Conservation (phyloP, 371 early-diverging fungal genomes). For the Apophysomyces ossiformis region DNA sequence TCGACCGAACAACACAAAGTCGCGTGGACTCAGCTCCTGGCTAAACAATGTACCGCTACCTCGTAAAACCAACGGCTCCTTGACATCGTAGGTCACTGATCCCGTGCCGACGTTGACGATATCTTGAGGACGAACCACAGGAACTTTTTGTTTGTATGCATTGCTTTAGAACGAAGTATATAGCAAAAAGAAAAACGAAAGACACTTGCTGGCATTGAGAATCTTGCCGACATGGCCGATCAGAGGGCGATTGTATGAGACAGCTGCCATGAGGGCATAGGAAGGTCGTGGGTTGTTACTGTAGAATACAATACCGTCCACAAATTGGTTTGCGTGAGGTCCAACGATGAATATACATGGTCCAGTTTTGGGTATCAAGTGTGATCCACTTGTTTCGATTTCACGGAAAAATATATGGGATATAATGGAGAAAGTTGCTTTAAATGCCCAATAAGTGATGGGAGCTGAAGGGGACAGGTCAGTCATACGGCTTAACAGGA, state of each 20-base stretch:
- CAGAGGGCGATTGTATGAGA: slow-evolving; percentile 78
- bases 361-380: slow-evolving; percentile 82
- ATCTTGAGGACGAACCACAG: slow-evolving; percentile 94
- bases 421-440: slow-evolving; percentile 51
- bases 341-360: slow-evolving; percentile 95
- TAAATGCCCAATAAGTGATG: slow-evolving; percentile 44
- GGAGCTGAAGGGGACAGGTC: neutral
- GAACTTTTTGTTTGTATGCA: slow-evolving; percentile 58
- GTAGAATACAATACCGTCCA: slow-evolving; percentile 88
- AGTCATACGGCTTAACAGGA: neutral
- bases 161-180: neutral
- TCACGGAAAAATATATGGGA: slow-evolving; percentile 89
- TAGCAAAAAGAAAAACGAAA: neutral
- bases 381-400: slow-evolving; percentile 82
- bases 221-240: slow-evolving; percentile 85
- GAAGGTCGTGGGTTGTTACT: slow-evolving; percentile 78
- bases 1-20: slow-evolving; percentile 65
- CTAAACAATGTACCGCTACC: slow-evolving; percentile 79
- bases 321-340: slow-evolving; percentile 97
- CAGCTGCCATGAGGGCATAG: slow-evolving; percentile 84
- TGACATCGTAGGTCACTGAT: slow-evolving; percentile 64
- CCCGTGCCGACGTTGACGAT: slow-evolving; percentile 77
- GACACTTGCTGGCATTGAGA: slow-evolving; percentile 66
- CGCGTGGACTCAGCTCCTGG: slow-evolving; percentile 65
- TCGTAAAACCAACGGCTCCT: slow-evolving; percentile 63